These are phyloP conservation scores for Arabis alpina DNA, from an alignment of 345 rosid species.

Conservation along the genomic window DNA sequence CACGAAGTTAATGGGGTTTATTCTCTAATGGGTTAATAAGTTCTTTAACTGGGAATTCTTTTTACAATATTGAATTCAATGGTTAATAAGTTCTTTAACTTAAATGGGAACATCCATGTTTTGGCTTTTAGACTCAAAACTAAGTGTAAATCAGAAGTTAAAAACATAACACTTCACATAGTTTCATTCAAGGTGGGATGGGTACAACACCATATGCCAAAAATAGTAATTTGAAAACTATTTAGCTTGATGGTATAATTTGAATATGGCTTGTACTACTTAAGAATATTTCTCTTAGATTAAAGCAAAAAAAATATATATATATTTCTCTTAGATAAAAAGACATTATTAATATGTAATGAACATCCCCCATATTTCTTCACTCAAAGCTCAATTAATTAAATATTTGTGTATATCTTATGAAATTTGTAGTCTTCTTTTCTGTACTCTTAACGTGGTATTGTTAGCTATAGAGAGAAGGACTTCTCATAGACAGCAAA, in stretches of 20 bases:
- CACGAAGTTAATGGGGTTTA: no score
- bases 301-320: no score
- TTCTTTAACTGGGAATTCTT: no score
- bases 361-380: background rate
- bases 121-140: no score
- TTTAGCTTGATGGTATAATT: background rate
- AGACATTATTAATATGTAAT: background rate
- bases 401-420: background rate
- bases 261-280: background rate
- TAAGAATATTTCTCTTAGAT: no score
- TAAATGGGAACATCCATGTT: no score
- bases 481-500: conserved; percentile 70
- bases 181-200: no score
- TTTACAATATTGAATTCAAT: no score
- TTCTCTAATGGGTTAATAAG: no score
- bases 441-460: background rate
- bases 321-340: background rate
- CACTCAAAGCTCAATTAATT: conserved; percentile 16
- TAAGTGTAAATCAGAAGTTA: no score
- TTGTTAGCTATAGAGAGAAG: conserved; percentile 48
- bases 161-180: no score
- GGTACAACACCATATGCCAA: background rate
- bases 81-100: no score
- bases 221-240: background rate
- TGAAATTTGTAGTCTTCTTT: background rate